Evolutionary conservation across 1,139 yeast species (phyloP), one percentile per base, ranked within the genome.

Genomic region (Petasospora rhodanensis): DNA sequence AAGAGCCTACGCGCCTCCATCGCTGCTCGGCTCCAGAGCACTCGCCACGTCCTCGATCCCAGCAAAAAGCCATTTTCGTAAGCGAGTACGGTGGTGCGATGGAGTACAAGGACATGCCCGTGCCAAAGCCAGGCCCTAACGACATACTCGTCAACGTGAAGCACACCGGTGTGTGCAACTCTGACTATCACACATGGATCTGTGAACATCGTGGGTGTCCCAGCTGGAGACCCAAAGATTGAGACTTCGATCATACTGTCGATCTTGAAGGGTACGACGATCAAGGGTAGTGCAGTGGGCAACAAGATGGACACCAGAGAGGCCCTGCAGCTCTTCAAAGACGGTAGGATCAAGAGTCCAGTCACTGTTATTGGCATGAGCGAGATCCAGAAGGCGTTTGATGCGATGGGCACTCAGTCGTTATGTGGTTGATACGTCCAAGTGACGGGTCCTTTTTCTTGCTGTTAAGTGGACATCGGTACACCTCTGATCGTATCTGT

Each of bases 151-250:
- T 68, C 47, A 59, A 68, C 39, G 62, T 68, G 42, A 64, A 66
- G 50, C 68, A 66, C 54, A 66, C 73, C 5, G 74, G 74, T 41
- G 74, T 68, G 17, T 68, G 74, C 50, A 72, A 68, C 54, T 68
- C 73, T 23, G 74, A 68, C 46, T 61, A 66, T 42, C 74, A 68
- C 49, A 70, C 70, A 27, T 68, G 71, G 70, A 62, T 37, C 45
- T 4, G 30, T 41, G 7, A 29, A 40, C 1, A 22, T 41, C 11
- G 40, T 41, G 13, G 45, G 45, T 3, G 10, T 41, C 6, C 45
- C 45, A 22, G 26, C 31, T 7, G 45, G 37, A 15, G 38, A 28
- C 7, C 26, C 43, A n/a, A 34, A 18, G 13, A 9, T 38, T 4
- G 22, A 25, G 7, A 26, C 40, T 4, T 32, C 28, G 13, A 34